Conservation (phyloP, 257 asterid species). For the Solanum sitiens region DNA sequence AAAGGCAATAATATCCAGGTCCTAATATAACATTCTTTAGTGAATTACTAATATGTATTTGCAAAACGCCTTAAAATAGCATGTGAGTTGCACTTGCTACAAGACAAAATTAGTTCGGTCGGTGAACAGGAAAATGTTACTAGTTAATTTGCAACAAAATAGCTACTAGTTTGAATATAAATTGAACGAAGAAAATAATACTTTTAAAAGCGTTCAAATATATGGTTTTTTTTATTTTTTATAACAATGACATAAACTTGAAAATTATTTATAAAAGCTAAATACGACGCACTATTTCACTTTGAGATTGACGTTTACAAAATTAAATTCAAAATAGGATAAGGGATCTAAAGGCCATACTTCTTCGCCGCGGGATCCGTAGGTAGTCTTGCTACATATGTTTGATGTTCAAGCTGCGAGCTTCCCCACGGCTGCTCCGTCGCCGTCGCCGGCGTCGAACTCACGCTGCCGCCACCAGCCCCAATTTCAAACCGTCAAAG, state of each 20-base stretch:
- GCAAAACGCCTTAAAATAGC: not conserved
- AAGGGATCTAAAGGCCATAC: not conserved
- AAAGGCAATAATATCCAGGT: not conserved
- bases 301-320: not conserved
- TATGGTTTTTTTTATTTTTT: too few relatives aligned
- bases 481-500: not conserved
- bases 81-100: not conserved
- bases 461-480: not conserved
- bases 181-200: too few relatives aligned
- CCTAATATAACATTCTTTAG: not conserved
- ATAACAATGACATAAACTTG: not conserved
- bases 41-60: too few relatives aligned
- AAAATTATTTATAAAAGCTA: too few relatives aligned
- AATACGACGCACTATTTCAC: not conserved
- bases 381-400: not conserved
- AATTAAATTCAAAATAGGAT: not conserved
- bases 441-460: not conserved
- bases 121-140: not conserved
- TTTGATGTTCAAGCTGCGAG: not conserved
- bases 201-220: too few relatives aligned
- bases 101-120: not conserved
- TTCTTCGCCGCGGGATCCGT: not conserved
- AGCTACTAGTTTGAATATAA: too few relatives aligned
- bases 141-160: not conserved
- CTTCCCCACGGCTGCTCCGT: slow-evolving; percentile 1